phyloP scores from a whole-genome alignment of 371 early-diverging fungal species.

The Basidiobolus meristosporus region DNA sequence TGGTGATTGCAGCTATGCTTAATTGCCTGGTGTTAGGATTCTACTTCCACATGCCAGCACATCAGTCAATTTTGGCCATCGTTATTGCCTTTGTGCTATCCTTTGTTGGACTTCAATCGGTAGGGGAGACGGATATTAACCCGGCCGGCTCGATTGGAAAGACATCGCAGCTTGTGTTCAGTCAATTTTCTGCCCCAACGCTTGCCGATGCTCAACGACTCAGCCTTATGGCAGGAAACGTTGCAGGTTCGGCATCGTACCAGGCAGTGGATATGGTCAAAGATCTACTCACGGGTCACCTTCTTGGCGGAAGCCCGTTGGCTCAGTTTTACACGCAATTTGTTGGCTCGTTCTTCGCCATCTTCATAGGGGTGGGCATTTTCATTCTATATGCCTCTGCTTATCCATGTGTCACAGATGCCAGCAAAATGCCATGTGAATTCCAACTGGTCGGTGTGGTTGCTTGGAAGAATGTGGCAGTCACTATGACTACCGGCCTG shows the following conservation, averaged over 20 bases:
- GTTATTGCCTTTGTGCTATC: constrained; percentile 42
- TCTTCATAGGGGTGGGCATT: constrained; percentile 29
- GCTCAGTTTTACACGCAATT: constrained; percentile 42
- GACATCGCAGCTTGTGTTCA: constrained; percentile 38
- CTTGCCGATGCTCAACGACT: constrained; percentile 15
- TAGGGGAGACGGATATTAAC: constrained; percentile 49
- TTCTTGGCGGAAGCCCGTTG: constrained; percentile 39
- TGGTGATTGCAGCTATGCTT: constrained; percentile 26
- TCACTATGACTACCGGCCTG: constrained; percentile 24
- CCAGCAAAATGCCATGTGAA: constrained; percentile 14
- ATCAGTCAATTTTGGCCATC: constrained; percentile 29
- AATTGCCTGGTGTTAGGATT: constrained; percentile 34
- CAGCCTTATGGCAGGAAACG: constrained; percentile 40
- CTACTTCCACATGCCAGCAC: constrained; percentile 30
- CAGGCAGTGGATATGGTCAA: constrained; percentile 49
- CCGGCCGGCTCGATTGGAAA: constrained; percentile 42
- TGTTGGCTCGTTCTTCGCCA: constrained; percentile 37
- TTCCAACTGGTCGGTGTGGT: constrained; percentile 31
- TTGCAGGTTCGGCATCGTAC: constrained; percentile 30
- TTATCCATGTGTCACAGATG: constrained; percentile 28
- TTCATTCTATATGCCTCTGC: constrained; percentile 38
- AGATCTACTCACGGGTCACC: constrained; percentile 41
- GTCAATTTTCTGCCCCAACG: constrained; percentile 21
- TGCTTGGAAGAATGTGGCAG: constrained; percentile 43
- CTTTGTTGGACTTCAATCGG: constrained; percentile 44